Conservation (phyloP, 331 rosid species). For the Dryas integrifolia region DNA sequence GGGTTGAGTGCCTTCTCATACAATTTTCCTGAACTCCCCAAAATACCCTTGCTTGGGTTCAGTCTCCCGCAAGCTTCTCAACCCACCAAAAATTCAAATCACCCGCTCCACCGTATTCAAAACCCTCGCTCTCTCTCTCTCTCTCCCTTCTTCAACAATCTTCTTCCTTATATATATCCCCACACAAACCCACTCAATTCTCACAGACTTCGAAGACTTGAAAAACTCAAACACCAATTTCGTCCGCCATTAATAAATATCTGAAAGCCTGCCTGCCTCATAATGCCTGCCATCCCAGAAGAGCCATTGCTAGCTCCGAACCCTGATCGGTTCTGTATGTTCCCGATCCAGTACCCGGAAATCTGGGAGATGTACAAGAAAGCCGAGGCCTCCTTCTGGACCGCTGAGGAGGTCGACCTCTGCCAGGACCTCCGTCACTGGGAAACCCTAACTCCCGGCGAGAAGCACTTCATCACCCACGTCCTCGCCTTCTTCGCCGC, state of each 20-base stretch:
- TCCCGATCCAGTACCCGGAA: constrained; percentile 58
- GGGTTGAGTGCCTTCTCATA: background rate
- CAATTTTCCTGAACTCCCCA: constrained; percentile 1
- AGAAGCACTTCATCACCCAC: constrained; percentile 56
- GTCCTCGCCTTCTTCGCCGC: constrained; percentile 71
- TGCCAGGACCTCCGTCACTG: constrained; percentile 49
- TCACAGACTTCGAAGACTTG: background rate
- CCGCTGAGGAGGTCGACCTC: constrained; percentile 69
- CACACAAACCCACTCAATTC: background rate
- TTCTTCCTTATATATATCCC: constrained; percentile 20
- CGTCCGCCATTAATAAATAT: background rate
- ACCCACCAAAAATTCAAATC: constrained; percentile 33
- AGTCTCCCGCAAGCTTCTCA: constrained; percentile 41
- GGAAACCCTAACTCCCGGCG: constrained; percentile 44
- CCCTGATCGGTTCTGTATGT: constrained; percentile 65
- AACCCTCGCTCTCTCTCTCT: constrained; percentile 11
- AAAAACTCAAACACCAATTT: background rate
- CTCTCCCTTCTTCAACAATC: background rate
- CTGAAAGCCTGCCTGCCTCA: background rate
- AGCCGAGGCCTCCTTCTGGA: constrained; percentile 66
- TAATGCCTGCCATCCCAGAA: constrained; percentile 52
- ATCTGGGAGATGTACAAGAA: constrained; percentile 77
- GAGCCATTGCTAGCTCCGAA: constrained; percentile 54
- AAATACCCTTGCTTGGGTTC: constrained; percentile 15
- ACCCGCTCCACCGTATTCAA: constrained; percentile 40